These are phyloP conservation scores for Apophysomyces elegans DNA, from an alignment of 371 early-diverging fungal species.

Conservation along the genomic window DNA sequence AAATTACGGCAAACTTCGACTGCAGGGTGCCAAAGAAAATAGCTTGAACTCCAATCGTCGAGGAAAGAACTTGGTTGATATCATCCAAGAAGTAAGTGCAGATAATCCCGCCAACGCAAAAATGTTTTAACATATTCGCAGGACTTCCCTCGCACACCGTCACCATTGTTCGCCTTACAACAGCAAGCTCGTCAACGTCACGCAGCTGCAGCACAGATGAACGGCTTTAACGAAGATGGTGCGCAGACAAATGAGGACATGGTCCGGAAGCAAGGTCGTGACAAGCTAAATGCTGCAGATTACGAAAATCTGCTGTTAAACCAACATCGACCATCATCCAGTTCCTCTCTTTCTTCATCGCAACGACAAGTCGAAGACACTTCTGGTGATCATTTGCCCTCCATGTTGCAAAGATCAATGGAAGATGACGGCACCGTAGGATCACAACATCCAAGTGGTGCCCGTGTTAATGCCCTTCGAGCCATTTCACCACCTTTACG, in stretches of 20 bases:
- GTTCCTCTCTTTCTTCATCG: conserved; percentile 13
- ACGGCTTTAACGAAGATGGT: conserved; percentile 25
- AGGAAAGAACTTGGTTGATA: conserved; percentile 37
- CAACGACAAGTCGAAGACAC: conserved; percentile 13
- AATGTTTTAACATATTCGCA: conserved; percentile 18
- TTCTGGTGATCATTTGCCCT: conserved; percentile 17
- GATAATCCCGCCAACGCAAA: background rate
- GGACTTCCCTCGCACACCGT: conserved; percentile 89
- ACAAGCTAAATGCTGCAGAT: conserved; percentile 3
- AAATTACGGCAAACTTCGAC: conserved; percentile 3
- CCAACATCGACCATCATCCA: conserved; percentile 1
- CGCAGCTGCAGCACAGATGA: conserved; percentile 39
- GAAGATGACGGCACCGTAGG: conserved; percentile 3
- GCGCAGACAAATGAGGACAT: background rate
- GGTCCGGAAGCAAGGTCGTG: conserved; percentile 4
- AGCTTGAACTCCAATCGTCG: conserved; percentile 18
- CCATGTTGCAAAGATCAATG: conserved; percentile 17
- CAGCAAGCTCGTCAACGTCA: conserved; percentile 56
- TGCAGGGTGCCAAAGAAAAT: conserved; percentile 7
- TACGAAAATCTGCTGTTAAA: background rate
- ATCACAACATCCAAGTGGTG: conserved; percentile 2
- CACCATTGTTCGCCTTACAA: conserved; percentile 74
- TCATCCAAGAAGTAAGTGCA: conserved; percentile 41
- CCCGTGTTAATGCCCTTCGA: conserved; percentile 16
- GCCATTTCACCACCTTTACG: conserved; percentile 38